Base-by-base conservation (phyloP, 73 alveolate genomes). In the Paramecium biaurelia region DNA sequence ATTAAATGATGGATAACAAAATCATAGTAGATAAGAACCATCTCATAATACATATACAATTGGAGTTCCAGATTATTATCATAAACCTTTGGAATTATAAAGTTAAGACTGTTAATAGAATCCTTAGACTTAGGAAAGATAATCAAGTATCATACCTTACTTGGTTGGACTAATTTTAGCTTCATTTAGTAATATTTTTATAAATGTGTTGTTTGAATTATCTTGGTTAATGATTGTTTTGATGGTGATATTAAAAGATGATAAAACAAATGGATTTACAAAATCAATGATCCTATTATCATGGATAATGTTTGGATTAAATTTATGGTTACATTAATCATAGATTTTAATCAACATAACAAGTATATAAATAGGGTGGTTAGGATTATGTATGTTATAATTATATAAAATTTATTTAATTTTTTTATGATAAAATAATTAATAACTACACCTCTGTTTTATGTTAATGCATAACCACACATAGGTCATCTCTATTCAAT, bases 401-500 rank as follows among this genome's bases (percentile, higher is more conserved):
- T 26, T 63, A 32, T 63, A 63, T 63, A 63, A 63, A 63, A 63
- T 63, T 30, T 63, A 63, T 63, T 63, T 63, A 32, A 63, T 63
- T 63, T 63, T 63, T 30, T 63, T 63, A 63, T 63, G 84, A 74
- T 74, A 41, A 34, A 70, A 74, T 34, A 74, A 74, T 23, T 79
- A 12, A 70, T 94, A 34, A 94, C 96, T 18, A 76, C 96, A 26
- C 98, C 97, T 41, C 76, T 95, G 42, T 95, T 94, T 85, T 95
- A 95, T 85, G 96, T 94, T 53, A 95, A 95, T 94, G 95, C 95
- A 24, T n/a, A 85, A 7, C 97, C 98, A 28, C 97, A 95, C 68
- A 95, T 95, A 37, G 98, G 98, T 18, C 98, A 95, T 84, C 72
- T 95, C 14, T 95, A 95, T 89, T 93, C 98, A 4, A 86, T 95